A percentile compares a stretch with the other conserved stretches of the same genome.
phyloP scores from a whole-genome alignment of 1,139 yeast species.

The Magnusiomyces magnusii region DNA sequence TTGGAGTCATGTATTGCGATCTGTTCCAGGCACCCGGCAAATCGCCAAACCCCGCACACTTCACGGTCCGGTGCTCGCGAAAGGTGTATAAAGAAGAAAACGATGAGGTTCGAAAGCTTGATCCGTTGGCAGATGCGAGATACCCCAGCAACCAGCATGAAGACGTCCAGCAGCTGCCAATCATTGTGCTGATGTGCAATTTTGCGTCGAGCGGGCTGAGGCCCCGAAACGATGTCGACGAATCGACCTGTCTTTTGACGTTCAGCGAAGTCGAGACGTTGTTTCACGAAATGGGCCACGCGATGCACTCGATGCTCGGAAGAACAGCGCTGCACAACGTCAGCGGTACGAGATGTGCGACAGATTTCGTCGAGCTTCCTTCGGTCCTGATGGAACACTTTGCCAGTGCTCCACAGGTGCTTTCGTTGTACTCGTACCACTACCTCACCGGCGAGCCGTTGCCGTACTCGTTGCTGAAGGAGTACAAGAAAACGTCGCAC shows the following conservation, averaged over 20 bases:
- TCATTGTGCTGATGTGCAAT: slow-evolving; percentile 82
- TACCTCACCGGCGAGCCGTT: slow-evolving; percentile 59
- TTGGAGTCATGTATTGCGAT: slow-evolving; percentile 65
- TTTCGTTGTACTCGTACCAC: slow-evolving; percentile 67
- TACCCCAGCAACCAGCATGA: slow-evolving; percentile 32
- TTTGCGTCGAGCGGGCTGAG: slow-evolving; percentile 37
- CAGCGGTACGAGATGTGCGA: slow-evolving; percentile 90
- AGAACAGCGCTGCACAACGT: slow-evolving; percentile 83
- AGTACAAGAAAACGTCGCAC: slow-evolving; percentile 40
- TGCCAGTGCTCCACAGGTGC: slow-evolving; percentile 72
- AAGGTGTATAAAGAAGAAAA: slow-evolving; percentile 47
- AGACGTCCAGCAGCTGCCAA: slow-evolving; percentile 68
- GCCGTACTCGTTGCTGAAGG: slow-evolving; percentile 31
- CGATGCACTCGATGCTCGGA: slow-evolving; percentile 96
- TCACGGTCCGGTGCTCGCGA: slow-evolving; percentile 93
- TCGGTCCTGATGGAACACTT: slow-evolving; percentile 93
- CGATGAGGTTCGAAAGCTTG: slow-evolving; percentile 22
- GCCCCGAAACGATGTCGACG: not conserved
- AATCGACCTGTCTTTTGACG: slow-evolving; percentile 43
- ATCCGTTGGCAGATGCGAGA: slow-evolving; percentile 11
- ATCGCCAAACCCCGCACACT: slow-evolving; percentile 78
- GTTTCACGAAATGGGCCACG: slow-evolving; percentile 99
- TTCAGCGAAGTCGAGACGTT: slow-evolving; percentile 83
- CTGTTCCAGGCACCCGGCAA: slow-evolving; percentile 56
- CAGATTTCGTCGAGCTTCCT: slow-evolving; percentile 95